phyloP scores from a whole-genome alignment of 228 moss, liverwort and hornwort genomes.

The Sphagnum fallax region DNA sequence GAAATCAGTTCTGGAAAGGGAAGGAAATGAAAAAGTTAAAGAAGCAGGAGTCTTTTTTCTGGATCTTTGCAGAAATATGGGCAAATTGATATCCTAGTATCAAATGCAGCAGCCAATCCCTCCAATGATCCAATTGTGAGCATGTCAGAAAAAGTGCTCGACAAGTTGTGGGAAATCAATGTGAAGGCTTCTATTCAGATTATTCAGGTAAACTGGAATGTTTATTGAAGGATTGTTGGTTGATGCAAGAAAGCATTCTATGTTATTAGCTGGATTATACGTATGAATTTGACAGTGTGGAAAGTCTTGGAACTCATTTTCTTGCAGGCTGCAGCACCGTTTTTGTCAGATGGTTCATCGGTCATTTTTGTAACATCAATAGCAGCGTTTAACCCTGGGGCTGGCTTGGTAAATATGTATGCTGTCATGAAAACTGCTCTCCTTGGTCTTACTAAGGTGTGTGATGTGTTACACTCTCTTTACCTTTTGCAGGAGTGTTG shows the following conservation, averaged over 20 bases:
- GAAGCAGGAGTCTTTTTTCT: background rate
- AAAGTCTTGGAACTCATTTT: background rate
- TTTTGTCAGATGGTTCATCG: slow-evolving; percentile 71
- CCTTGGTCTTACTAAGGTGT: slow-evolving; percentile 92
- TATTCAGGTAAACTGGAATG: slow-evolving; percentile 49
- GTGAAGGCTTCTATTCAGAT: slow-evolving; percentile 86
- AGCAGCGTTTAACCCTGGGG: slow-evolving; percentile 36
- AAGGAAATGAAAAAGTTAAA: background rate
- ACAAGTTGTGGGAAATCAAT: slow-evolving; percentile 91
- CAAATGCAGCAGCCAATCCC: slow-evolving; percentile 88
- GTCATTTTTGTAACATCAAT: slow-evolving; percentile 73
- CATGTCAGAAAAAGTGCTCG: slow-evolving; percentile 60
- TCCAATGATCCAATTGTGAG: slow-evolving; percentile 41
- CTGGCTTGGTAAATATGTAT: slow-evolving; percentile 64
- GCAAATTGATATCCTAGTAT: slow-evolving; percentile 80
- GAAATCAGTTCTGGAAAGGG: background rate
- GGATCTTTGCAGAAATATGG: slow-evolving; percentile 67
- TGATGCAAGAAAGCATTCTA: background rate
- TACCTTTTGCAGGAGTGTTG: background rate
- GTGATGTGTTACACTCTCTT: background rate
- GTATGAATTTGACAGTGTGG: background rate
- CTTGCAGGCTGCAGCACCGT: slow-evolving; percentile 62
- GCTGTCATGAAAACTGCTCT: slow-evolving; percentile 90
- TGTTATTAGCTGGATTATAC: background rate
- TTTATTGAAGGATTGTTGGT: background rate